Evolutionary conservation across 2,329 filamentous ascomycete genomes (phyloP).

Genomic region (Pseudogymnoascus pannorum): DNA sequence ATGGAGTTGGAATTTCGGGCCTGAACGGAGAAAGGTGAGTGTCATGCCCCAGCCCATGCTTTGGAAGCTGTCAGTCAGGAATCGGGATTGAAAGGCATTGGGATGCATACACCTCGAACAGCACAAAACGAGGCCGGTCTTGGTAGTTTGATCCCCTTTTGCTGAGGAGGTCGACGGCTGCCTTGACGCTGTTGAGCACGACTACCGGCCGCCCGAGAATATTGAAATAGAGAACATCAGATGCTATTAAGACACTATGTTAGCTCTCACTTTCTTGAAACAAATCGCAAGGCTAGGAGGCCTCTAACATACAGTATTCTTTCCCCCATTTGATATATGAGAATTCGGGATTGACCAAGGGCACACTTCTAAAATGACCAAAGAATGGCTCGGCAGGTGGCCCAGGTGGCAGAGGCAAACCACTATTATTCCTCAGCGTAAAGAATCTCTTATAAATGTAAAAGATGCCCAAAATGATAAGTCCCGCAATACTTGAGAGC

Average conservation of each 20-base stretch:
- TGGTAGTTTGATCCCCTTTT: constrained; percentile 38
- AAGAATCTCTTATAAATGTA: background rate
- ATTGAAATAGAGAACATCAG: constrained; percentile 17
- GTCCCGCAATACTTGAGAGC: background rate
- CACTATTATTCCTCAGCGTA: constrained; percentile 10
- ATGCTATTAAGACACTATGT: constrained; percentile 5
- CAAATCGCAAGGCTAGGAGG: constrained; percentile 11
- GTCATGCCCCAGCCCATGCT: constrained; percentile 38
- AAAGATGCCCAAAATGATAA: background rate
- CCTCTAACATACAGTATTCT: constrained; percentile 18
- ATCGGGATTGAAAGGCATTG: background rate
- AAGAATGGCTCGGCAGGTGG: constrained; percentile 22
- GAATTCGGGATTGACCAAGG: constrained; percentile 17
- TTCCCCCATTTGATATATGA: constrained; percentile 21
- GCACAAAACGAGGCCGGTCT: constrained; percentile 38
- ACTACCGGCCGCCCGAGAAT: constrained; percentile 30
- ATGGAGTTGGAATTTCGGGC: constrained; percentile 37
- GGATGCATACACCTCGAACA: constrained; percentile 12
- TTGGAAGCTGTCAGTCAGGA: background rate
- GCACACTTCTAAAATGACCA: constrained; percentile 22
- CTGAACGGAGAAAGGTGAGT: constrained; percentile 38
- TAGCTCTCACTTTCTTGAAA: background rate
- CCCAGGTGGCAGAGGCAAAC: constrained; percentile 21
- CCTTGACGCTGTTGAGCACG: constrained; percentile 37
- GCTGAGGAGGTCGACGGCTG: constrained; percentile 37